A percentile compares a stretch with the other conserved stretches of the same genome.
Conservation (phyloP, 2,329 filamentous ascomycete species). For the Capronia coronata region DNA sequence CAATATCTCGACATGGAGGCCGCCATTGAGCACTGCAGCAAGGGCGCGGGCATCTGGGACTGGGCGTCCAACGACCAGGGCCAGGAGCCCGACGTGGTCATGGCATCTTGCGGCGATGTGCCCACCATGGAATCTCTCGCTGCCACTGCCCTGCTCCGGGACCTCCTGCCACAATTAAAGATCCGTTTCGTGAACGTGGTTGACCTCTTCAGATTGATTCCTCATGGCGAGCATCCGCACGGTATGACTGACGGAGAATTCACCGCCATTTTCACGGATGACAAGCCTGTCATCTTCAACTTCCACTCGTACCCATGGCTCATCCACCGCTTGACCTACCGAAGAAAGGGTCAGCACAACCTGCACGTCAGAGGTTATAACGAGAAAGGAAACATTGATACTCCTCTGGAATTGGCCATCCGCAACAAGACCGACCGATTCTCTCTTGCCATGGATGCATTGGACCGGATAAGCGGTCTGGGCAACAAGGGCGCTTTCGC, state of each 20-base stretch:
- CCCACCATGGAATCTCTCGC: slow-evolving; percentile 68
- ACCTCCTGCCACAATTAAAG: slow-evolving; percentile 64
- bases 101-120: slow-evolving; percentile 70
- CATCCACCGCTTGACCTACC: slow-evolving; percentile 69
- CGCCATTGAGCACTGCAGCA: slow-evolving; percentile 68
- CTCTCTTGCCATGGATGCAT: slow-evolving; percentile 68
- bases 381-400: slow-evolving; percentile 81
- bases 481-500: slow-evolving; percentile 58
- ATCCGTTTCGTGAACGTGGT: slow-evolving; percentile 75
- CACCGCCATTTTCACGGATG: slow-evolving; percentile 61
- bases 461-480: slow-evolving; percentile 59
- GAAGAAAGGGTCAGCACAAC: slow-evolving; percentile 61
- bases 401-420: slow-evolving; percentile 70
- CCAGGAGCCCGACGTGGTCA: slow-evolving; percentile 64
- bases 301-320: slow-evolving; percentile 81
- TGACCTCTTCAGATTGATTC: slow-evolving; percentile 73
- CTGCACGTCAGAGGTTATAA: slow-evolving; percentile 71
- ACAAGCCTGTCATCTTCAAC: slow-evolving; percentile 72
- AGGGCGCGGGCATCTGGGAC: slow-evolving; percentile 71
- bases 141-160: slow-evolving; percentile 65
- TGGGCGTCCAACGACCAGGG: slow-evolving; percentile 66
- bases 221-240: slow-evolving; percentile 63
- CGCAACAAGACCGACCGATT: slow-evolving; percentile 72
- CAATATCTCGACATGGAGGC: slow-evolving; percentile 69
- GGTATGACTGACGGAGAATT: slow-evolving; percentile 63